Conservation (phyloP, 2,329 filamentous ascomycete genomes). For the Atkinsonella hypoxylon region DNA sequence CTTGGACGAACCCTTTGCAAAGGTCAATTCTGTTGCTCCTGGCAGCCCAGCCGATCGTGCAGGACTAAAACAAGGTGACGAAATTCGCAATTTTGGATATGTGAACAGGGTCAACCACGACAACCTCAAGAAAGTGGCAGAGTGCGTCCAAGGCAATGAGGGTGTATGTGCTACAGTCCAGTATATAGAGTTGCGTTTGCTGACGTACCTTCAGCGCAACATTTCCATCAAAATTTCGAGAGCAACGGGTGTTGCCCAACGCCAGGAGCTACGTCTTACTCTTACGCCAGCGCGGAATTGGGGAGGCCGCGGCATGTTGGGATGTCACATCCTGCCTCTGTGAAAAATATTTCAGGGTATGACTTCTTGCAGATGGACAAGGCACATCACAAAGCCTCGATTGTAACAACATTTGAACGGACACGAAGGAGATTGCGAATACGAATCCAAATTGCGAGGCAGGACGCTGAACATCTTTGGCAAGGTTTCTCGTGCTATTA, state of each 20-base stretch:
- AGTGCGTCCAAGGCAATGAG: slow-evolving; percentile 81
- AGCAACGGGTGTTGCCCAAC: slow-evolving; percentile 26
- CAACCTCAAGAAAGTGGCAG: slow-evolving; percentile 71
- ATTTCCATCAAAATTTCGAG: slow-evolving; percentile 58
- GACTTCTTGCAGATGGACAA: not conserved
- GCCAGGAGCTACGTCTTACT: slow-evolving; percentile 53
- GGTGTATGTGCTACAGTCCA: slow-evolving; percentile 48
- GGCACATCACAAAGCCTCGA: not conserved
- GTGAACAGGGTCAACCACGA: slow-evolving; percentile 81
- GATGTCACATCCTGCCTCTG: slow-evolving; percentile 78
- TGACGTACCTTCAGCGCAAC: slow-evolving; percentile 39
- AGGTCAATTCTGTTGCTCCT: slow-evolving; percentile 69
- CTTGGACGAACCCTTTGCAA: slow-evolving; percentile 54
- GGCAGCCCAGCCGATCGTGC: slow-evolving; percentile 73
- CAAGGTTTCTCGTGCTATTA: not conserved
- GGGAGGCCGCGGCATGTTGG: slow-evolving; percentile 81
- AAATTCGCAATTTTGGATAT: slow-evolving; percentile 73
- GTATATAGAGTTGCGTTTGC: slow-evolving; percentile 9
- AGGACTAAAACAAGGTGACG: slow-evolving; percentile 69
- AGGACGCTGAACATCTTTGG: not conserved
- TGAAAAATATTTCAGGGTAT: slow-evolving; percentile 21
- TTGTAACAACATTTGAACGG: not conserved
- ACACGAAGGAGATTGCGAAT: not conserved
- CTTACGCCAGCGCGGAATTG: slow-evolving; percentile 70
- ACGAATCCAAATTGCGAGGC: not conserved